Percentiles rank a stretch among this genome's conserved stretches.
phyloP scores from a whole-genome alignment of 164 flowering plant genomes.

The Tinospora cordifolia region DNA sequence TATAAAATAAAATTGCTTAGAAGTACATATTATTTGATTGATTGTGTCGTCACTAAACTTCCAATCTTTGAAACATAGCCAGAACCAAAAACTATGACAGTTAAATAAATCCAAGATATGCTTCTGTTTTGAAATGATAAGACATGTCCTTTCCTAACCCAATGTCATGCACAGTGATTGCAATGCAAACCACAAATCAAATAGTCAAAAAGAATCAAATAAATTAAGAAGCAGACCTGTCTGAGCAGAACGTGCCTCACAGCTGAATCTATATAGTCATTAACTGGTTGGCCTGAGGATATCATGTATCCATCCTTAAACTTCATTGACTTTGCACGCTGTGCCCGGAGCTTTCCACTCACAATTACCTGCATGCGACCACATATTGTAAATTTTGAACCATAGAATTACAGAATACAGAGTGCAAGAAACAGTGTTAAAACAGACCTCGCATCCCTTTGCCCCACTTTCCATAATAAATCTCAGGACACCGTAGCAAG shows the following conservation, averaged over 20 bases:
- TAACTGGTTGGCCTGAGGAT: slow-evolving; percentile 79
- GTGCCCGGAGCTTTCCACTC: slow-evolving; percentile 77
- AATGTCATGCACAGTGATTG: no score
- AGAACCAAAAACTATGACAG: no score
- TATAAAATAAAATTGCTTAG: background rate
- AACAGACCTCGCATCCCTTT: slow-evolving; percentile 78
- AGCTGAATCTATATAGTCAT: slow-evolving; percentile 75
- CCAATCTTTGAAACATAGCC: no score
- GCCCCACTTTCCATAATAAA: slow-evolving; percentile 89
- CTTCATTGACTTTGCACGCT: slow-evolving; percentile 83
- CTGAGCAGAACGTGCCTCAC: slow-evolving; percentile 76
- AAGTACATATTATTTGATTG: background rate
- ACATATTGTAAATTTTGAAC: background rate
- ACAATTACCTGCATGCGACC: slow-evolving; percentile 55
- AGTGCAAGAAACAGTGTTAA: background rate
- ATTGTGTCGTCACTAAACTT: background rate
- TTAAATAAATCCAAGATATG: no score
- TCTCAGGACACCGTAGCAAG: slow-evolving; percentile 79
- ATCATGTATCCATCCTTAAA: slow-evolving; percentile 89
- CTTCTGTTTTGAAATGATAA: no score
- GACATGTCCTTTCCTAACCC: no score
- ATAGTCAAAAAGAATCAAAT: background rate
- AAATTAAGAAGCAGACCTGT: slow-evolving; percentile 39
- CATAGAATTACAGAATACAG: background rate
- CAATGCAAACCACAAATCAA: background rate